Conservation (phyloP, 768 basidiomycete species). For the Mycena capillaripes region DNA sequence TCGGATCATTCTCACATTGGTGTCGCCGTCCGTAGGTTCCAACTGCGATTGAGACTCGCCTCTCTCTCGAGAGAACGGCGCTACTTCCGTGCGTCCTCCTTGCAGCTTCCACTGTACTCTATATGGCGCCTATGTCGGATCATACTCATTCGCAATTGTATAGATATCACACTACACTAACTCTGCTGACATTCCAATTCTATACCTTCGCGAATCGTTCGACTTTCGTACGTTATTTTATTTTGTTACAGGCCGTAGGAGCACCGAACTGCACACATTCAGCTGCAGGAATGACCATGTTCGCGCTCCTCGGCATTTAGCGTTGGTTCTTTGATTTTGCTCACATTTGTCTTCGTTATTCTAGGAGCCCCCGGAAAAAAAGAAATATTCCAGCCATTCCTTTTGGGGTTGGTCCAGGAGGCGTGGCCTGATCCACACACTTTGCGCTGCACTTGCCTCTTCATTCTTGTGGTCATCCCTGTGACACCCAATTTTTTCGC, state of each 20-base stretch:
- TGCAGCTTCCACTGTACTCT: neutral
- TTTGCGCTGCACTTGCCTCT: constrained; percentile 13
- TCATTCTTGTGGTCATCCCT: constrained; percentile 28
- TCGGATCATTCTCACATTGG: constrained; percentile 39
- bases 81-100: constrained; percentile 11
- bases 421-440: constrained; percentile 31
- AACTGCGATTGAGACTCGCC: constrained; percentile 10
- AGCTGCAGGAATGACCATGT: constrained; percentile 19
- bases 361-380: constrained; percentile 24
- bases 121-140: constrained; percentile 21
- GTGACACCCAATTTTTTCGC: constrained; percentile 6
- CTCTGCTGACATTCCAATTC: constrained; percentile 10
- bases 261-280: constrained; percentile 27
- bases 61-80: constrained; percentile 8
- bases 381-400: constrained; percentile 32
- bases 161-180: constrained; percentile 26
- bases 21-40: constrained; percentile 32
- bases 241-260: constrained; percentile 20
- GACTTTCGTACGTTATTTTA: constrained; percentile 27
- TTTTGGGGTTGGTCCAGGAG: constrained; percentile 33
- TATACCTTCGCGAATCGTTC: constrained; percentile 24
- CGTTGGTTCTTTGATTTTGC: constrained; percentile 22
- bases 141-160: constrained; percentile 27
- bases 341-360: constrained; percentile 30
- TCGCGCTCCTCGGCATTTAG: constrained; percentile 33